These are phyloP conservation scores for Aspergillus brasiliensis DNA, from an alignment of 2,329 filamentous ascomycete genomes.

Conservation along the genomic window DNA sequence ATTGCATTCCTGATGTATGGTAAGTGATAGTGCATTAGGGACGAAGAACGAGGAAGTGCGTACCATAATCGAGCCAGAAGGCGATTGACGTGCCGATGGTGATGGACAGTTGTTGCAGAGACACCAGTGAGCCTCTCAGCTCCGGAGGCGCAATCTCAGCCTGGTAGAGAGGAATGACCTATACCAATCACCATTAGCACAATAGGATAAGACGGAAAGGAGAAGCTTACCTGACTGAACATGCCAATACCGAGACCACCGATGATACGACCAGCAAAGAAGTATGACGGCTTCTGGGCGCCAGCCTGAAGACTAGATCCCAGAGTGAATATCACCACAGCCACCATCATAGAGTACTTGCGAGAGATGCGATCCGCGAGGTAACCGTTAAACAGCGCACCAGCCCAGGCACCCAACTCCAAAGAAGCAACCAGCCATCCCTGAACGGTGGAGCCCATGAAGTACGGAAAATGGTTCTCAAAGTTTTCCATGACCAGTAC, in stretches of 20 bases:
- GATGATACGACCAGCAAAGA: conserved; percentile 20
- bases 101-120: conserved; percentile 66
- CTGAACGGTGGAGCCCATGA: conserved; percentile 34
- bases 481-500: conserved; percentile 43
- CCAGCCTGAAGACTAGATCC: conserved; percentile 31
- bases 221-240: conserved; percentile 22
- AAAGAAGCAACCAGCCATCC: conserved; percentile 38
- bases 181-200: not conserved
- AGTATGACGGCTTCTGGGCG: conserved; percentile 31
- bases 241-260: conserved; percentile 13
- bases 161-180: conserved; percentile 34
- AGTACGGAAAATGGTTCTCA: conserved; percentile 35
- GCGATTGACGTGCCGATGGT: conserved; percentile 50
- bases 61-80: conserved; percentile 15
- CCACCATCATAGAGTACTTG: conserved; percentile 38
- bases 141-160: conserved; percentile 60
- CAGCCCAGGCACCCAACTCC: conserved; percentile 39
- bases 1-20: conserved; percentile 13
- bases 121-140: conserved; percentile 66
- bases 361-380: conserved; percentile 34
- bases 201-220: not conserved
- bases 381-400: conserved; percentile 33
- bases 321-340: conserved; percentile 38
- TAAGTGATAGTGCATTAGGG: not conserved
- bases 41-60: too few species aligned